Evolutionary conservation across 2,329 filamentous ascomycete genomes (phyloP).

Genomic region (Pseudogymnoascus sp.): DNA sequence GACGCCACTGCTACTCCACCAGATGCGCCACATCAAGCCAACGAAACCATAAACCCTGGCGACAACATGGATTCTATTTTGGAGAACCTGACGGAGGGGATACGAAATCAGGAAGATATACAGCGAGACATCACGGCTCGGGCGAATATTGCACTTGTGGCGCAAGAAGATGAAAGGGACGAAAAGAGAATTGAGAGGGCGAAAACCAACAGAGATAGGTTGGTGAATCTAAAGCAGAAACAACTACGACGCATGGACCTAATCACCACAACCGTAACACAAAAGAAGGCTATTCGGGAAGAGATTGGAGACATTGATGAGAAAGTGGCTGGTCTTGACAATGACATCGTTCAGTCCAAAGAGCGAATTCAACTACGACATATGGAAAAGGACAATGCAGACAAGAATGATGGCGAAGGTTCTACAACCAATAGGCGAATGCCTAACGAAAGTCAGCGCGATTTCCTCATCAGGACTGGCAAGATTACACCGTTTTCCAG

Average conservation of each 20-base stretch:
- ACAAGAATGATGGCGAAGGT: conserved; percentile 36
- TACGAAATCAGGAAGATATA: conserved; percentile 81
- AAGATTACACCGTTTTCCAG: conserved; percentile 90
- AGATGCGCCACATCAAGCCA: neutral
- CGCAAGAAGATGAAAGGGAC: conserved; percentile 57
- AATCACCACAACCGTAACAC: neutral
- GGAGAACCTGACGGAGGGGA: conserved; percentile 56
- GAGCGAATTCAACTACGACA: conserved; percentile 72
- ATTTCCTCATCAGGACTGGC: conserved; percentile 88
- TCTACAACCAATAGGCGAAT: conserved; percentile 51
- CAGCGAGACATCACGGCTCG: conserved; percentile 74
- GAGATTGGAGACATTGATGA: conserved; percentile 60
- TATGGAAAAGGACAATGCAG: conserved; percentile 40
- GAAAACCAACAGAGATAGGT: conserved; percentile 46
- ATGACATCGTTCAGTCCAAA: conserved; percentile 74
- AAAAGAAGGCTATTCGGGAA: conserved; percentile 43
- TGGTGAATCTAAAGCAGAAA: conserved; percentile 58
- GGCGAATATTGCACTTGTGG: conserved; percentile 51
- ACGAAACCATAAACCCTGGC: neutral
- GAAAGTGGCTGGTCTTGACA: conserved; percentile 41
- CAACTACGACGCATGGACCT: conserved; percentile 48
- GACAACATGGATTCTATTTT: conserved; percentile 35
- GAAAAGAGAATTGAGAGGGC: conserved; percentile 55
- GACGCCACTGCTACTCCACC: neutral
- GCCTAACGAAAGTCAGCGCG: conserved; percentile 74